These are phyloP conservation scores for Suhomyces panamericanus DNA, from an alignment of 1,139 yeast species.

Conservation along the genomic window DNA sequence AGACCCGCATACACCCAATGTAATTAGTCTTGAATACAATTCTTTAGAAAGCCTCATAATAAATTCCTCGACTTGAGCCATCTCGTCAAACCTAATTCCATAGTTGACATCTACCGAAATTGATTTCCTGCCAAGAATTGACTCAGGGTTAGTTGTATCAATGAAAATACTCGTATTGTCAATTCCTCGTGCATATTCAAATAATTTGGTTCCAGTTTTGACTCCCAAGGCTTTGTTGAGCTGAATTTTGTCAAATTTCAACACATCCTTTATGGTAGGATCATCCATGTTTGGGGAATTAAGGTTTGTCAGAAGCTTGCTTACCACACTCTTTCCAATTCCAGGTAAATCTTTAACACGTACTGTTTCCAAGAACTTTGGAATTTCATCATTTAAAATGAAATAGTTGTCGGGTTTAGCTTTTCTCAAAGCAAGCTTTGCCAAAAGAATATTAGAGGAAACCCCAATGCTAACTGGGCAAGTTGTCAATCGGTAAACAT, in stretches of 20 bases:
- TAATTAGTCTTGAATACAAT: slow-evolving; percentile 51
- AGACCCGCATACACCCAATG: slow-evolving; percentile 53
- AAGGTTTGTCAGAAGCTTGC: slow-evolving; percentile 36
- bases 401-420: slow-evolving; percentile 82
- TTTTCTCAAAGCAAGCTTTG: slow-evolving; percentile 68
- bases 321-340: slow-evolving; percentile 60
- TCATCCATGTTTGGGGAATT: slow-evolving; percentile 12
- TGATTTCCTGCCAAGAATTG: slow-evolving; percentile 59
- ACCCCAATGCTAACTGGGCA: slow-evolving; percentile 81
- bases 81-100: slow-evolving; percentile 75
- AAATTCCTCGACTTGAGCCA: slow-evolving; percentile 64
- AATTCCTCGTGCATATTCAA: slow-evolving; percentile 60
- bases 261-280: slow-evolving; percentile 34
- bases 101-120: slow-evolving; percentile 88
- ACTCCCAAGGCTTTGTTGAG: slow-evolving; percentile 58
- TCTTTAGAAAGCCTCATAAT: slow-evolving; percentile 60
- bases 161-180: slow-evolving; percentile 61
- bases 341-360: slow-evolving; percentile 74
- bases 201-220: slow-evolving; percentile 67
- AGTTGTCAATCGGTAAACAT: slow-evolving; percentile 48
- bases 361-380: slow-evolving; percentile 43
- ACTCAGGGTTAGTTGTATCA: slow-evolving; percentile 46
- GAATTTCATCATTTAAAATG: slow-evolving; percentile 32
- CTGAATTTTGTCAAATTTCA: slow-evolving; percentile 30
- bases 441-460: slow-evolving; percentile 68